Evolutionary conservation across 192 early-diverging fungal genomes (phyloP), one percentile per base, ranked within the genome.

Genomic region (Radiomyces spectabilis): DNA sequence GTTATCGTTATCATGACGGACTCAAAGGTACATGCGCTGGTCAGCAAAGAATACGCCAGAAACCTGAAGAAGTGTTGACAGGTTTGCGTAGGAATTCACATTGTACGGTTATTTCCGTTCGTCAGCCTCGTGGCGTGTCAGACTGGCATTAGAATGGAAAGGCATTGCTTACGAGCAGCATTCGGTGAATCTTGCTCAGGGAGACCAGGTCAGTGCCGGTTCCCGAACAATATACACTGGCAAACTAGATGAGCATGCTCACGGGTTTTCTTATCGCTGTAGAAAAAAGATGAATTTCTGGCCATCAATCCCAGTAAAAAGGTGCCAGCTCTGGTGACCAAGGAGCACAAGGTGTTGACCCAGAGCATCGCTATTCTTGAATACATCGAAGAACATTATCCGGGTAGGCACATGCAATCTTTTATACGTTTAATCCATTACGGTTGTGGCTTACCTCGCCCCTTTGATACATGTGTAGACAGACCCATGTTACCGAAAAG

Each of bases 291-390:
- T 9, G 71, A 78, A 44, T 93, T 90, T 59, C 42, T 40, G 18
- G 53, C 67, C 12, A 52, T 85, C 43, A 91, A 92, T 59, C 89
- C 93, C 2, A 62, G 60, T 50, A 71, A 72, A 40, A 62, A 79
- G 1, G 81, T 94, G 2, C 94, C 92, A 27, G 68, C 78, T 16
- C 76, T 89, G 24, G 44, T 77, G 13, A 77, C 82, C 31, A 60
- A 66, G 40, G 72, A 69, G 19, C 82, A 85, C 7, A 46, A 70
- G 16, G 51, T 51, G 3, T 39, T 91, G 26, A 69, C 59, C 40
- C 83, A 94, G 74, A 91, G 86, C 4, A 51, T 80, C 18, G 85
- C 91, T 13, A 94, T 97, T 37, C 53, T 93, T 18, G 94, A 97
- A 57, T 91, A 90, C 56, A 68, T 97, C 4, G 94, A 97, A 40